Evolutionary conservation across 345 rosid genomes (phyloP).

Genomic region (Rubroshorea leprosula): DNA sequence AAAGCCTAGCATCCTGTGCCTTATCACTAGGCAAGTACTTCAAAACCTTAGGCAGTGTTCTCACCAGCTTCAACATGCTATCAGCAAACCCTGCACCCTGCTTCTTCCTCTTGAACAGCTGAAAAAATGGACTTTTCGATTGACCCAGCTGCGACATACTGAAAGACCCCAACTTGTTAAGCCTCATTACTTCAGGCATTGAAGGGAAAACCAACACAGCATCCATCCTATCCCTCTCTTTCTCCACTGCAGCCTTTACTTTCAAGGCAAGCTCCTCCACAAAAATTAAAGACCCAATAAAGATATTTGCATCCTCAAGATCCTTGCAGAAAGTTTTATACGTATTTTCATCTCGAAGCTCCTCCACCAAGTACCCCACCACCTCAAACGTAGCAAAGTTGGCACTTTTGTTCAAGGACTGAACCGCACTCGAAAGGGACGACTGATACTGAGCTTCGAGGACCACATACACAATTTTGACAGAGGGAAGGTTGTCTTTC

Average conservation of each 20-base stretch:
- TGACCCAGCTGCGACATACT: constrained; percentile 98
- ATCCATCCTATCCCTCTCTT: constrained; percentile 86
- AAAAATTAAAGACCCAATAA: constrained; percentile 90
- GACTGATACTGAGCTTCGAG: constrained; percentile 99
- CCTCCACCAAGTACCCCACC: constrained; percentile 94
- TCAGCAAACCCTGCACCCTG: constrained; percentile 94
- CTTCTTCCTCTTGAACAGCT: constrained; percentile 90
- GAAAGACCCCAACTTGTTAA: constrained; percentile 91
- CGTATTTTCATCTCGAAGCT: constrained; percentile 67
- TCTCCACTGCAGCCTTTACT: constrained; percentile 89
- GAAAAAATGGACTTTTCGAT: constrained; percentile 87
- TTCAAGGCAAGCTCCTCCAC: constrained; percentile 92
- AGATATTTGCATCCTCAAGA: constrained; percentile 83
- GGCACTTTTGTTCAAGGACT: constrained; percentile 53
- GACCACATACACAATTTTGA: constrained; percentile 85
- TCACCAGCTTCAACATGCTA: constrained; percentile 88
- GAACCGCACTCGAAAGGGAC: constrained; percentile 77
- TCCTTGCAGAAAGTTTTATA: constrained; percentile 80
- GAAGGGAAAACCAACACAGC: constrained; percentile 98
- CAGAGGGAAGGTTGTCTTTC: constrained; percentile 59
- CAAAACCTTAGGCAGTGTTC: constrained; percentile 93
- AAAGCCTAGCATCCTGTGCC: constrained; percentile 97
- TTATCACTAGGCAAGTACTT: constrained; percentile 96
- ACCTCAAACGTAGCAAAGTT: constrained; percentile 64
- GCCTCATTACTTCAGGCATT: constrained; percentile 99